Evolutionary conservation across 1,284 basidiomycete genomes (phyloP).

Genomic region (Rhodotorula sp.): DNA sequence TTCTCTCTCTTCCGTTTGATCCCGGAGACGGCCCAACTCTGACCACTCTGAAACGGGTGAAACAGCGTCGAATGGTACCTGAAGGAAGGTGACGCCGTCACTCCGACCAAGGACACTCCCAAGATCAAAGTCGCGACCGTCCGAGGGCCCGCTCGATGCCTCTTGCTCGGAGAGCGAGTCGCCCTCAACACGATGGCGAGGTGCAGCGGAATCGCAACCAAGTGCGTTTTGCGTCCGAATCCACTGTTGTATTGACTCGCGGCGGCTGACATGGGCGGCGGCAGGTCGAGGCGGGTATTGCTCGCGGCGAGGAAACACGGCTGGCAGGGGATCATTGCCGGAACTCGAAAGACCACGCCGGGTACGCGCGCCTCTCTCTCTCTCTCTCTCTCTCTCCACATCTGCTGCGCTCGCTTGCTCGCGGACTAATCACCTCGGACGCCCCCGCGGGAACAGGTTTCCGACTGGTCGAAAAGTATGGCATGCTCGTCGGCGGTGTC

Average conservation of each 20-base stretch:
- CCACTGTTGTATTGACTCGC: not conserved
- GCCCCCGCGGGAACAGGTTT: conserved; percentile 58
- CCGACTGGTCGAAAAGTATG: conserved; percentile 96
- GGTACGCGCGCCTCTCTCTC: conserved; percentile 45
- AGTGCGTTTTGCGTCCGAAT: too few species aligned
- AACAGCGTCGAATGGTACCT: conserved; percentile 88
- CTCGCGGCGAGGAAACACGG: conserved; percentile 76
- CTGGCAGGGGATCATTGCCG: conserved; percentile 86
- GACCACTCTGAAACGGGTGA: not conserved
- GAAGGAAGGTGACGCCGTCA: conserved; percentile 75
- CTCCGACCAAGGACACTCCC: conserved; percentile 61
- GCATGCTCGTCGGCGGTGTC: conserved; percentile 96
- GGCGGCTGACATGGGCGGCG: too few species aligned
- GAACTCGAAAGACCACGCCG: conserved; percentile 98
- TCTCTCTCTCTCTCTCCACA: not conserved
- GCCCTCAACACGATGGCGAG: conserved; percentile 91
- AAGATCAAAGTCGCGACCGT: conserved; percentile 81
- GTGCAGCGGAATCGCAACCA: conserved; percentile 94
- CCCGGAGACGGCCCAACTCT: not conserved
- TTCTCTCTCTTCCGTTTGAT: not conserved
- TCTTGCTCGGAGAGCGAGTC: conserved; percentile 92
- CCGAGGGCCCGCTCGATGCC: conserved; percentile 77
- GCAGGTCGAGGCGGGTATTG: conserved; percentile 74
- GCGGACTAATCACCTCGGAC: not conserved
- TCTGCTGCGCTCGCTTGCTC: too few species aligned